phyloP scores from a whole-genome alignment of 129 eudicot genomes.

The Centella asiatica region DNA sequence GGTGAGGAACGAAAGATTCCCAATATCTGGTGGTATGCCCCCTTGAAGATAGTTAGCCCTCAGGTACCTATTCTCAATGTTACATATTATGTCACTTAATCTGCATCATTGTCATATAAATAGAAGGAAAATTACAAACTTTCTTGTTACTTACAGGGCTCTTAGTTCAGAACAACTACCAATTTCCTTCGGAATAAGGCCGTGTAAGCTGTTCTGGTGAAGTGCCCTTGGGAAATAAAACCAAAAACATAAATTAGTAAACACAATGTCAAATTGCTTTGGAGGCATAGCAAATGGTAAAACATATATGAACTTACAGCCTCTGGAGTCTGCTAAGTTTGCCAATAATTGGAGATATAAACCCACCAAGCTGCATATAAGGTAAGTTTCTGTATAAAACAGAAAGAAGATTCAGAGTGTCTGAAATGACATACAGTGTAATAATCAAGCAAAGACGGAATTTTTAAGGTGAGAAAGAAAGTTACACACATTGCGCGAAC shows the following conservation, averaged over 20 bases:
- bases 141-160: constrained; percentile 72
- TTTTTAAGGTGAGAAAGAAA: constrained; percentile 1
- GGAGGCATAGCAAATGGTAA: background rate
- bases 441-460: no score
- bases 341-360: constrained; percentile 82
- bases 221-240: constrained; percentile 50
- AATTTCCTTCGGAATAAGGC: constrained; percentile 73
- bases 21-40: constrained; percentile 76
- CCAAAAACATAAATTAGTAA: background rate
- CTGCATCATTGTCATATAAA: background rate
- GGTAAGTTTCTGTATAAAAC: constrained; percentile 66
- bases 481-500: constrained; percentile 62
- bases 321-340: constrained; percentile 73
- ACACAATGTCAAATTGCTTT: background rate
- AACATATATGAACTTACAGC: constrained; percentile 41
- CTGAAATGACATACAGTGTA: background rate
- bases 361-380: constrained; percentile 79
- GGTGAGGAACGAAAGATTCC: constrained; percentile 71
- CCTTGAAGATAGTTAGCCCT: constrained; percentile 89
- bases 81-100: constrained; percentile 3
- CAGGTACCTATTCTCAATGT: constrained; percentile 49
- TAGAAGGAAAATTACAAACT: background rate
- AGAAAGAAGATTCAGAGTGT: constrained; percentile 5
- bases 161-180: constrained; percentile 72
- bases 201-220: constrained; percentile 93